phyloP scores from a whole-genome alignment of 371 early-diverging fungal species.

The Mucor plumbeus region DNA sequence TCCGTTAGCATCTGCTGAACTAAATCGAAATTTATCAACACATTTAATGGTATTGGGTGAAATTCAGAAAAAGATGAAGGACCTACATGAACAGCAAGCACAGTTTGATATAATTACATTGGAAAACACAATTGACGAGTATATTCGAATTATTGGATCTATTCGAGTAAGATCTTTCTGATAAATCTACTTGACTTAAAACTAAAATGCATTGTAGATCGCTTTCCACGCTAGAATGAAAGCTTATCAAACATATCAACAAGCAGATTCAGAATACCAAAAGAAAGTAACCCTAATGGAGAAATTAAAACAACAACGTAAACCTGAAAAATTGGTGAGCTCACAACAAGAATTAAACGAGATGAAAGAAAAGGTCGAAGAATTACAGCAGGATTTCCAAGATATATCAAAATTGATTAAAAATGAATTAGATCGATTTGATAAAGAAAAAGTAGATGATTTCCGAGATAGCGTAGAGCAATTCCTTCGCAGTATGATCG shows the following conservation, averaged over 20 bases:
- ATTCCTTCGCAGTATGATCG: slow-evolving; percentile 77
- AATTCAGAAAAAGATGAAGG: slow-evolving; percentile 81
- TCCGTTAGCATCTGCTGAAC: slow-evolving; percentile 76
- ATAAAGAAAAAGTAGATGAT: slow-evolving; percentile 85
- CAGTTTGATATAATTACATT: slow-evolving; percentile 76
- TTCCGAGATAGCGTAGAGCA: slow-evolving; percentile 78
- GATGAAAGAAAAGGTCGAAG: slow-evolving; percentile 61
- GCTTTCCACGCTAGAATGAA: slow-evolving; percentile 80
- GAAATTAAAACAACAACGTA: slow-evolving; percentile 61
- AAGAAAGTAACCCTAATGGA: slow-evolving; percentile 67
- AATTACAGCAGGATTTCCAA: slow-evolving; percentile 69
- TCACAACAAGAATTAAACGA: slow-evolving; percentile 73
- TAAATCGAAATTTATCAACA: slow-evolving; percentile 67
- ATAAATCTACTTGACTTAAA: background rate
- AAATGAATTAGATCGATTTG: slow-evolving; percentile 84
- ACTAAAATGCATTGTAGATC: slow-evolving; percentile 39
- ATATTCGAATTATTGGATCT: slow-evolving; percentile 86
- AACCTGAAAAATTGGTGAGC: slow-evolving; percentile 66
- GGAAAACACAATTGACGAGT: slow-evolving; percentile 85
- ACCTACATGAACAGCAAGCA: slow-evolving; percentile 75
- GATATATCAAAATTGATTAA: slow-evolving; percentile 74
- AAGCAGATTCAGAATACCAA: slow-evolving; percentile 67
- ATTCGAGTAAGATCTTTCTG: slow-evolving; percentile 57
- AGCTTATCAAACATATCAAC: slow-evolving; percentile 74
- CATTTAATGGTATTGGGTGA: slow-evolving; percentile 71